These are phyloP conservation scores for Cutaneotrichosporon sp. DNA, from an alignment of 1,284 basidiomycete species.

Conservation along the genomic window DNA sequence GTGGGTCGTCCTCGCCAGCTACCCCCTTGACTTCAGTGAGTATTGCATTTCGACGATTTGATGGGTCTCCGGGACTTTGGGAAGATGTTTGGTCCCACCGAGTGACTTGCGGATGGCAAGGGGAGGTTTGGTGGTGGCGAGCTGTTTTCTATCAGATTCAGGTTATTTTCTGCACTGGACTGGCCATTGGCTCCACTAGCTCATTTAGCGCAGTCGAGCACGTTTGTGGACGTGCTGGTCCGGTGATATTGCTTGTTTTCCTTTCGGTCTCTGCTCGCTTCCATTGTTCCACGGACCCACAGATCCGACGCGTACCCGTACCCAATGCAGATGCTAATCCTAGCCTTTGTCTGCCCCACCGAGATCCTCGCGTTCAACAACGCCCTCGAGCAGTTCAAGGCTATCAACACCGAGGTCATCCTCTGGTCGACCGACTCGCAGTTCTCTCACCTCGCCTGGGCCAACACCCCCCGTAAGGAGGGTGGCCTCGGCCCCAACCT, in stretches of 20 bases:
- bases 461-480: conserved; percentile 70
- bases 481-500: conserved; percentile 85
- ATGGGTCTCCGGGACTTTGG: background rate
- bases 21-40: conserved; percentile 63
- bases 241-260: background rate
- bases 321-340: conserved; percentile 2
- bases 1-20: conserved; percentile 81
- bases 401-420: conserved; percentile 70
- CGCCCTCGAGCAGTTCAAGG: conserved; percentile 69
- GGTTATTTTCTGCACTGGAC: background rate
- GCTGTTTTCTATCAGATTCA: too few relatives aligned
- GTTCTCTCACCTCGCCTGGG: conserved; percentile 85
- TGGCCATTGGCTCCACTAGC: background rate
- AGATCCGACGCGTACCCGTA: background rate
- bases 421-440: conserved; percentile 81
- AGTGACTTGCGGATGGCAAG: background rate
- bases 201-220: background rate
- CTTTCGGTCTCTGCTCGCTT: background rate
- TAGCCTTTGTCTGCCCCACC: conserved; percentile 75
- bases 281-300: background rate
- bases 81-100: background rate
- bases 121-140: background rate
- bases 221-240: too few relatives aligned
- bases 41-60: background rate
- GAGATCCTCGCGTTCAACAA: conserved; percentile 92